Conservation (phyloP, 2,329 filamentous ascomycete genomes). For the Laburnicola sp. region DNA sequence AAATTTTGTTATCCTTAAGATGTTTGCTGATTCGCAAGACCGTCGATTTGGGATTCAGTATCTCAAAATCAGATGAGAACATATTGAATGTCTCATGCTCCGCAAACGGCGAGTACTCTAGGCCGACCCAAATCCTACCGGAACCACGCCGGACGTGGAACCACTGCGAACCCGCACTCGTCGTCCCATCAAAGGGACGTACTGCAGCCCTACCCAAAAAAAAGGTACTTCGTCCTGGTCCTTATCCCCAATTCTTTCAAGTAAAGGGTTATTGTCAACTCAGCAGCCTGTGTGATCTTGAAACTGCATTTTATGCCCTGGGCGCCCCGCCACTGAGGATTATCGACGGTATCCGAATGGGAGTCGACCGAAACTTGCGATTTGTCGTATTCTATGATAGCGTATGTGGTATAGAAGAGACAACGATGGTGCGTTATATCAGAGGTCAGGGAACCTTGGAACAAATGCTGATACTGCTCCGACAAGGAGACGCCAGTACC, state of each 20-base stretch:
- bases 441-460: too few species aligned
- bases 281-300: background rate
- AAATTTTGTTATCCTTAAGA: background rate
- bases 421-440: background rate
- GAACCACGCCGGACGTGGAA: background rate
- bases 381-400: background rate
- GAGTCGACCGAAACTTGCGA: background rate
- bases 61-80: background rate
- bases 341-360: background rate
- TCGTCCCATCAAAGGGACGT: background rate
- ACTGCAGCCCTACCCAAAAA: background rate
- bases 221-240: background rate
- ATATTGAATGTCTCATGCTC: background rate
- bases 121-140: background rate
- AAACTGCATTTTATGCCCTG: background rate
- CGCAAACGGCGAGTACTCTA: background rate
- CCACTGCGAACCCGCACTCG: background rate
- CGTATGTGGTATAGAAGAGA: background rate
- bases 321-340: background rate
- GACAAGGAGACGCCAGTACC: background rate
- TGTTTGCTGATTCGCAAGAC: background rate
- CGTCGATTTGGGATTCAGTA: background rate
- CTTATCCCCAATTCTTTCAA: background rate
- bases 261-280: background rate
- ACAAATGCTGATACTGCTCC: background rate